Conservation (phyloP, 768 basidiomycete species). For the Mycena polygramma region DNA sequence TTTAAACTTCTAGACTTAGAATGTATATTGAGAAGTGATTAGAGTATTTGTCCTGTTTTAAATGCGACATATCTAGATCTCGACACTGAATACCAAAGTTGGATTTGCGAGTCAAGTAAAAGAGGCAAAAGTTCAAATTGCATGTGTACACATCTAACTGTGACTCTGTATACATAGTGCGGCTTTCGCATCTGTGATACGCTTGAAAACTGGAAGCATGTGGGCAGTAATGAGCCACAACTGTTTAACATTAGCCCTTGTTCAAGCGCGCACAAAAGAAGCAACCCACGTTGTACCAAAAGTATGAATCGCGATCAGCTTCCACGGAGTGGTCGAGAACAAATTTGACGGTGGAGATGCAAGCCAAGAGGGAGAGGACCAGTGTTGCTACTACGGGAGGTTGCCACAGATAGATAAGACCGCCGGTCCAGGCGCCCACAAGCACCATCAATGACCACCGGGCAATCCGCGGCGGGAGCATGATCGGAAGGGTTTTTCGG, state of each 20-base stretch:
- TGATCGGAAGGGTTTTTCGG: conserved; percentile 39
- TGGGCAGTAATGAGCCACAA: conserved; percentile 31
- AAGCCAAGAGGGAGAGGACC: conserved; percentile 19
- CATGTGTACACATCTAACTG: too few relatives aligned
- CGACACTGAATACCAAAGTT: too few relatives aligned
- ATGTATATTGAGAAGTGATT: too few relatives aligned
- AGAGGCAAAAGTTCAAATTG: too few relatives aligned
- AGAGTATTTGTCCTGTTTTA: too few relatives aligned
- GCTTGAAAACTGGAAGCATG: conserved; percentile 17
- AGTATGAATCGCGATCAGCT: conserved; percentile 37
- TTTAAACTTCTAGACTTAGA: neutral
- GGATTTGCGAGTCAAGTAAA: too few relatives aligned
- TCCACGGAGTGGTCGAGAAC: conserved; percentile 34
- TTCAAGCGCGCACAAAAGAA: neutral
- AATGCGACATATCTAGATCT: too few relatives aligned
- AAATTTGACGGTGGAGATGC: conserved; percentile 32
- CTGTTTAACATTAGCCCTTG: neutral
- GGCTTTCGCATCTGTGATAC: neutral
- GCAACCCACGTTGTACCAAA: conserved; percentile 39
- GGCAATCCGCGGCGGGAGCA: conserved; percentile 38
- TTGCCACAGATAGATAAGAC: conserved; percentile 35
- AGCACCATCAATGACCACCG: conserved; percentile 39
- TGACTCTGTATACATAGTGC: too few relatives aligned
- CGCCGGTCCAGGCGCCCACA: conserved; percentile 32
- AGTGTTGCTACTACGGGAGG: conserved; percentile 29